Conservation (phyloP, 2,329 filamentous ascomycete species). For the Ascocoryne sarcoides region DNA sequence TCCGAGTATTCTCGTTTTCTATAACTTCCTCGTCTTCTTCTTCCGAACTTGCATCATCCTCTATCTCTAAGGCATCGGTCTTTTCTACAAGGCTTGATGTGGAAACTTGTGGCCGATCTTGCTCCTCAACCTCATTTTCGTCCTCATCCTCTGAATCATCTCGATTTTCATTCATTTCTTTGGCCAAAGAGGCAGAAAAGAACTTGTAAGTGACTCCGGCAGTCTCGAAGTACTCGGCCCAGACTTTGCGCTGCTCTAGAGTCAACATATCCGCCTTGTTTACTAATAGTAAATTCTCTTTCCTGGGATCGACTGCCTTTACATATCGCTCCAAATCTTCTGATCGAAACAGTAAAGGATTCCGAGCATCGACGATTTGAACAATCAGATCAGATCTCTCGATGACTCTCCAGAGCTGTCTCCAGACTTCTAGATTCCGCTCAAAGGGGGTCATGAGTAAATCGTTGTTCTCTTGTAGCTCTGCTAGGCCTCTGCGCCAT, state of each 20-base stretch:
- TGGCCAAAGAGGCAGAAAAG: conserved; percentile 89
- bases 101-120: conserved; percentile 9
- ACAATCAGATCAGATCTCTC: conserved; percentile 92
- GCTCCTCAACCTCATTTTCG: conserved; percentile 16
- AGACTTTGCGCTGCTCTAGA: conserved; percentile 65
- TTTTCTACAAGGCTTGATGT: conserved; percentile 26
- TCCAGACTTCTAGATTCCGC: conserved; percentile 94
- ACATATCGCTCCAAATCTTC: conserved; percentile 92
- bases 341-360: conserved; percentile 86
- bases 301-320: conserved; percentile 79
- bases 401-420: conserved; percentile 95
- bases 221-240: conserved; percentile 79
- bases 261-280: conserved; percentile 99
- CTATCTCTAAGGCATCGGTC: conserved; percentile 33
- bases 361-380: conserved; percentile 95
- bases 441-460: conserved; percentile 97
- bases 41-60: conserved; percentile 25
- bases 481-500: conserved; percentile 85
- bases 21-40: conserved; percentile 20
- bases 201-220: conserved; percentile 85
- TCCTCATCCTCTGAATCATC: conserved; percentile 39
- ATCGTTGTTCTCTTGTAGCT: conserved; percentile 89
- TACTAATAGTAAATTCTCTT: conserved; percentile 85
- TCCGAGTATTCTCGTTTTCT: conserved; percentile 50
- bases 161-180: conserved; percentile 73